phyloP scores from a whole-genome alignment of 257 asterid genomes.

The Solanum infundibuliforme region DNA sequence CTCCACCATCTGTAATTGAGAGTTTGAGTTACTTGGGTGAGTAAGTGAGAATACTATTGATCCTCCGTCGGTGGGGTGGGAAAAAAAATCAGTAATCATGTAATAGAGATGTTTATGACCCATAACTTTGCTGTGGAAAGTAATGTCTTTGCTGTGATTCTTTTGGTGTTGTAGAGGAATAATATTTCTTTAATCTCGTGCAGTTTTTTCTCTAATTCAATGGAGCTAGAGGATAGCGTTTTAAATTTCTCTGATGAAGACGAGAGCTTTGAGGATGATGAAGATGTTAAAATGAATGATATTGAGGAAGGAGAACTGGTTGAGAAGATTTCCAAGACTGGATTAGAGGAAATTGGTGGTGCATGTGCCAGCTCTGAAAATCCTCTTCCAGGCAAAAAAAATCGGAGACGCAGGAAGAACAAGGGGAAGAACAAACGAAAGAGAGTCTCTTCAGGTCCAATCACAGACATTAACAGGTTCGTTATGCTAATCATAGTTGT shows the following conservation, averaged over 20 bases:
- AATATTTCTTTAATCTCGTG: not conserved
- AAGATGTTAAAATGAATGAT: conserved; percentile 78
- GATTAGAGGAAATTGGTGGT: conserved; percentile 26
- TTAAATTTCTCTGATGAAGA: conserved; percentile 46
- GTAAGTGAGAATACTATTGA: not conserved
- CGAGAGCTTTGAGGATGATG: conserved; percentile 33
- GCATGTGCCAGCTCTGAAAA: conserved; percentile 19
- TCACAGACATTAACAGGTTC: conserved; percentile 55
- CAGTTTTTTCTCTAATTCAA: conserved; percentile 2
- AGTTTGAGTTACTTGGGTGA: not conserved
- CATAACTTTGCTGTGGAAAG: not conserved
- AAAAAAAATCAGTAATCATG: not conserved
- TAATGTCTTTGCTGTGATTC: not conserved
- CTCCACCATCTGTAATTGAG: not conserved
- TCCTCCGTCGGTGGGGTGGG: not conserved
- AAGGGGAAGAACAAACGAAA: conserved; percentile 54
- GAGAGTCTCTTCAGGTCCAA: conserved; percentile 32
- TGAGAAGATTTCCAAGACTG: conserved; percentile 30
- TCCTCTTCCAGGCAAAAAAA: conserved; percentile 19
- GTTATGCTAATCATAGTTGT: not conserved
- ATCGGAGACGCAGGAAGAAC: conserved; percentile 31
- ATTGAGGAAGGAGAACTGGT: conserved; percentile 73
- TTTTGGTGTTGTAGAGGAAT: not conserved
- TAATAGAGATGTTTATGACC: not conserved
- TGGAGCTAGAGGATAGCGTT: conserved; percentile 56